Conservation (phyloP, 495 filamentous ascomycete genomes). For the Lasiosphaeriaceae sp. region DNA sequence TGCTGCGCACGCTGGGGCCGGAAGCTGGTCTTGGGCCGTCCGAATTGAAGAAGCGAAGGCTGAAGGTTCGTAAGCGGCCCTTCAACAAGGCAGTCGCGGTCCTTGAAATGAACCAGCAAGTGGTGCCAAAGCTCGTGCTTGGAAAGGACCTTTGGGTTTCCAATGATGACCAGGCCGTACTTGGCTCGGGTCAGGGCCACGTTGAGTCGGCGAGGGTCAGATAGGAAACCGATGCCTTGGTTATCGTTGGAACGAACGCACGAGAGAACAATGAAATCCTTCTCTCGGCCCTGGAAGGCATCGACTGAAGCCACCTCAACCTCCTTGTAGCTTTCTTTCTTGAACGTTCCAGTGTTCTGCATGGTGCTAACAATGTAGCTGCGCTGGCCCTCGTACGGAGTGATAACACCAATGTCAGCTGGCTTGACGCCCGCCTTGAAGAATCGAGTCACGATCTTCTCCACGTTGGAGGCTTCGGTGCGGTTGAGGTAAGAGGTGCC, state of each 20-base stretch:
- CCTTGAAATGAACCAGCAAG: slow-evolving; percentile 95
- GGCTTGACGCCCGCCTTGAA: slow-evolving; percentile 99
- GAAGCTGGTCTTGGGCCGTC: slow-evolving; percentile 85
- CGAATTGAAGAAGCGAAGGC: slow-evolving; percentile 91
- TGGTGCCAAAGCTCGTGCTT: slow-evolving; percentile 99
- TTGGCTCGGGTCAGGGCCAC: slow-evolving; percentile 98
- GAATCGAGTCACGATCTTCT: slow-evolving; percentile 97
- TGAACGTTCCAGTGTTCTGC: slow-evolving; percentile 94
- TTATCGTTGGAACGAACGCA: slow-evolving; percentile 99
- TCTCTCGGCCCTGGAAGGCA: slow-evolving; percentile 98
- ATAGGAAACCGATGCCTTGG: slow-evolving; percentile 98
- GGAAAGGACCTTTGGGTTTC: slow-evolving; percentile 95
- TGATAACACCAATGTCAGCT: slow-evolving; percentile 92
- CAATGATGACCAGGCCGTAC: slow-evolving; percentile 91
- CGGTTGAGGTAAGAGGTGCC: slow-evolving; percentile 98
- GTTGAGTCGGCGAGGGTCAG: slow-evolving; percentile 95
- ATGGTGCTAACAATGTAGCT: slow-evolving; percentile 99
- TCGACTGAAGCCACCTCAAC: slow-evolving; percentile 98
- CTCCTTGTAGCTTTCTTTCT: slow-evolving; percentile 98
- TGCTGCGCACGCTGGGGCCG: slow-evolving; percentile 68
- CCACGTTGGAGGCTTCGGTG: slow-evolving; percentile 93
- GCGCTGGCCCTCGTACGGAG: slow-evolving; percentile 96
- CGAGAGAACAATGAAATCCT: slow-evolving; percentile 97
- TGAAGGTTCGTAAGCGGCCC: slow-evolving; percentile 95
- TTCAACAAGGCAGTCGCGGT: slow-evolving; percentile 92